Conservation (phyloP, 345 rosid genomes). For the Schrenkiella parvula region DNA sequence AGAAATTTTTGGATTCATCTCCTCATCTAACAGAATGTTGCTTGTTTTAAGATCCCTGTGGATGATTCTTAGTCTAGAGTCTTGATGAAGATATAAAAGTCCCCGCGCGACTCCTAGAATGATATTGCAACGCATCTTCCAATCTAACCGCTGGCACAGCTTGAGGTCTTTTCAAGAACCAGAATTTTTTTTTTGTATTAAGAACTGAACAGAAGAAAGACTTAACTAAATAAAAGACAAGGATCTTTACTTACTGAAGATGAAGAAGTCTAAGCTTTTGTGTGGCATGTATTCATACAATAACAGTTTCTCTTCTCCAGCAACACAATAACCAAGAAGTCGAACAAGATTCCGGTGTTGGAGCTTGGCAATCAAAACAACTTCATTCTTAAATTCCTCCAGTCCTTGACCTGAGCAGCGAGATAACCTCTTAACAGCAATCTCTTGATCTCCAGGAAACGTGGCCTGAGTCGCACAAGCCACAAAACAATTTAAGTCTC, state of each 20-base stretch:
- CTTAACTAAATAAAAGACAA: neutral
- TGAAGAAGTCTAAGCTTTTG: slow-evolving; percentile 58
- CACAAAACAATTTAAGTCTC: neutral
- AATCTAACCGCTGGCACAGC: slow-evolving; percentile 34
- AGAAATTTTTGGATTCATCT: slow-evolving; percentile 72
- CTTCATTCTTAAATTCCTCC: slow-evolving; percentile 61
- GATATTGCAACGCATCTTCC: slow-evolving; percentile 47
- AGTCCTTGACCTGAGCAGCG: slow-evolving; percentile 63
- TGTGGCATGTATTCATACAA: slow-evolving; percentile 67
- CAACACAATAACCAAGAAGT: slow-evolving; percentile 59
- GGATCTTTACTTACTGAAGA: slow-evolving; percentile 44
- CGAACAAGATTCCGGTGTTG: slow-evolving; percentile 72
- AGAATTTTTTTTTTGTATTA: neutral
- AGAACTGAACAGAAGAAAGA: neutral
- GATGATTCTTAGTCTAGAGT: slow-evolving; percentile 65
- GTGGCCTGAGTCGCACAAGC: slow-evolving; percentile 35
- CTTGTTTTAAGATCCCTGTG: slow-evolving; percentile 70
- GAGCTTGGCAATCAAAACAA: slow-evolving; percentile 57
- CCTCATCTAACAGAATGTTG: slow-evolving; percentile 57
- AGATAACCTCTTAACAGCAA: slow-evolving; percentile 60
- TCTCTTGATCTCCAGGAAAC: slow-evolving; percentile 42
- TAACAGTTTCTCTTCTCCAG: slow-evolving; percentile 52
- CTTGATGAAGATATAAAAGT: slow-evolving; percentile 67
- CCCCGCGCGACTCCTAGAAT: slow-evolving; percentile 73
- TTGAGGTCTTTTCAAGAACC: slow-evolving; percentile 36